Evolutionary conservation across 1,284 basidiomycete genomes (phyloP).

Genomic region (Sporisorium exsertum): DNA sequence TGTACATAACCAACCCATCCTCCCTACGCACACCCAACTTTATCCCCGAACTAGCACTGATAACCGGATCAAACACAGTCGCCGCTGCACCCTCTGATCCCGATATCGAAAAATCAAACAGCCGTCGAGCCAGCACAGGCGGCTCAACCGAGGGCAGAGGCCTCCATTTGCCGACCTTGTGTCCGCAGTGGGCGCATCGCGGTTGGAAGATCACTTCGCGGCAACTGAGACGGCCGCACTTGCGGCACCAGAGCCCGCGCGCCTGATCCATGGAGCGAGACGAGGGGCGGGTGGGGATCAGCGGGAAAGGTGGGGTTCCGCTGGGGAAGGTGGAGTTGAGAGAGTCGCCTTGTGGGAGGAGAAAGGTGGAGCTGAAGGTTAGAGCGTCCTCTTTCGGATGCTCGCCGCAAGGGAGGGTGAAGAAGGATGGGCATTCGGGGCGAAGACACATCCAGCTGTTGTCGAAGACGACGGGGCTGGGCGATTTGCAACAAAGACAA

Average conservation of each 20-base stretch:
- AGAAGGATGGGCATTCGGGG: slow-evolving; percentile 38
- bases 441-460: slow-evolving; percentile 46
- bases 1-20: slow-evolving; percentile 20
- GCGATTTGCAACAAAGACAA: slow-evolving; percentile 14
- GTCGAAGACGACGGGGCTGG: slow-evolving; percentile 32
- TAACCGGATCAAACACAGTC: slow-evolving; percentile 20
- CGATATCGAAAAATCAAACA: slow-evolving; percentile 14
- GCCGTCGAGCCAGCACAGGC: background rate
- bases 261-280: slow-evolving; percentile 28
- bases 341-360: slow-evolving; percentile 6
- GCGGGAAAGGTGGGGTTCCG: slow-evolving; percentile 19
- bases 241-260: slow-evolving; percentile 34
- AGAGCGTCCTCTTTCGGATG: slow-evolving; percentile 7
- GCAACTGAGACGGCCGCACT: slow-evolving; percentile 46
- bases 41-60: slow-evolving; percentile 23
- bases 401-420: slow-evolving; percentile 1
- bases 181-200: slow-evolving; percentile 32
- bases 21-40: slow-evolving; percentile 3
- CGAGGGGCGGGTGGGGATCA: slow-evolving; percentile 17
- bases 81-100: background rate
- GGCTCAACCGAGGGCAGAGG: slow-evolving; percentile 19
- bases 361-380: slow-evolving; percentile 14
- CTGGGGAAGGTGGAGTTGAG: slow-evolving; percentile 23
- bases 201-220: slow-evolving; percentile 33
- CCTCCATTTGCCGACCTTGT: slow-evolving; percentile 15